Evolutionary conservation across 495 filamentous ascomycete genomes (phyloP).

Genomic region (Tetracladium setigerum): DNA sequence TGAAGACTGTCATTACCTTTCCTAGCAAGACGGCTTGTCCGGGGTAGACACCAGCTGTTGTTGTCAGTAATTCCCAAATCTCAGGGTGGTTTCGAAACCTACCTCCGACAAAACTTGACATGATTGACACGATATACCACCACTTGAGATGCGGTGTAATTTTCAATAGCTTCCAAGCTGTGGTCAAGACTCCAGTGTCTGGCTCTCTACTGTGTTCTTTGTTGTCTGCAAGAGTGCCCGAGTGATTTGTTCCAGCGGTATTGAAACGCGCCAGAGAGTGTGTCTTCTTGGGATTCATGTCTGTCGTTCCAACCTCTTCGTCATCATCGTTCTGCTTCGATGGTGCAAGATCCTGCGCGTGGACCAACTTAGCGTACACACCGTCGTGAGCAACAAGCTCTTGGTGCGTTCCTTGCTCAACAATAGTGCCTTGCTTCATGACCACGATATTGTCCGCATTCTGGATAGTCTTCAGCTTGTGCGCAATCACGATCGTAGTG

Average conservation of each 20-base stretch:
- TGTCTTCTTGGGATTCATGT: constrained; percentile 27
- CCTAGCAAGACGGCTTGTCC: constrained; percentile 82
- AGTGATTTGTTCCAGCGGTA: constrained; percentile 22
- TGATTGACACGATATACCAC: too few relatives aligned
- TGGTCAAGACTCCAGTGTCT: too few relatives aligned
- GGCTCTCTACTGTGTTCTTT: constrained; percentile 47
- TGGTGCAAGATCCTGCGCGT: constrained; percentile 66
- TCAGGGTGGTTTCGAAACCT: constrained; percentile 41
- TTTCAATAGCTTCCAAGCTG: too few relatives aligned
- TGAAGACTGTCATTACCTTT: constrained; percentile 61
- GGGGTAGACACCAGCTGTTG: constrained; percentile 78
- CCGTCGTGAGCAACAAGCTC: constrained; percentile 50
- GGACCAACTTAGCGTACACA: constrained; percentile 67
- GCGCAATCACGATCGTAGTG: constrained; percentile 91
- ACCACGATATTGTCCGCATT: constrained; percentile 89
- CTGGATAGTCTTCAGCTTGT: constrained; percentile 85
- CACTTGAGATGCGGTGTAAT: too few relatives aligned
- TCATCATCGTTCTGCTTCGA: constrained; percentile 43
- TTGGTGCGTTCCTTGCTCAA: constrained; percentile 79
- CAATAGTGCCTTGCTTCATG: constrained; percentile 69
- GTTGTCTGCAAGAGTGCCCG: constrained; percentile 33
- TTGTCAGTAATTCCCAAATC: constrained; percentile 61
- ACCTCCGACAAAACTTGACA: too few relatives aligned
- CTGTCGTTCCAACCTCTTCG: constrained; percentile 31
- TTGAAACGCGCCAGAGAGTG: constrained; percentile 32